Conservation (phyloP, 2,329 filamentous ascomycete genomes). For the Penicillium paneum region DNA sequence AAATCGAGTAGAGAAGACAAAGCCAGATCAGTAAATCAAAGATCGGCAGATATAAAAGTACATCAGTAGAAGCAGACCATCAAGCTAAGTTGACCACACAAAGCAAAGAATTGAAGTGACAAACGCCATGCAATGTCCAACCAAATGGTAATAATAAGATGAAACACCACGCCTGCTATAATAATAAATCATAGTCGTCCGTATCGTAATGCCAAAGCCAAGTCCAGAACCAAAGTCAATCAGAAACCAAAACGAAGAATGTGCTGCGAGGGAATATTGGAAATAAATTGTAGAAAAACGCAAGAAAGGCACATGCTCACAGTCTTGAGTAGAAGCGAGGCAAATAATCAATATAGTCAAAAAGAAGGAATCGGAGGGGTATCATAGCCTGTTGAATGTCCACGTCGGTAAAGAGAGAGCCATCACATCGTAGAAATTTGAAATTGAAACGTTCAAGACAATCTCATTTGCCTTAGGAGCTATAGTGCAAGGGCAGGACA, state of each 20-base stretch:
- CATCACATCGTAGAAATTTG: not conserved
- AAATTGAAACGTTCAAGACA: conserved; percentile 2
- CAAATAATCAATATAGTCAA: not conserved
- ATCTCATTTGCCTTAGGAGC: not conserved
- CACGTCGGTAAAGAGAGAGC: conserved; percentile 11
- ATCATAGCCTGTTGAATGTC: conserved; percentile 29
- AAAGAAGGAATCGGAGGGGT: conserved; percentile 25
- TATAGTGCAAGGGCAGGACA: not conserved
- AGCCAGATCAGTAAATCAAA: not conserved
- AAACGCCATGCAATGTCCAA: not conserved
- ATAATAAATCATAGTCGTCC: conserved; percentile 12
- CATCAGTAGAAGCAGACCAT: not conserved
- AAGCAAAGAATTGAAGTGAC: conserved; percentile 8
- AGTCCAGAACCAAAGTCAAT: not conserved
- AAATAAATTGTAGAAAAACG: not conserved
- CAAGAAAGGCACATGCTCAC: not conserved
- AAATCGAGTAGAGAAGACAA: not conserved
- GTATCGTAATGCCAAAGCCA: conserved; percentile 4
- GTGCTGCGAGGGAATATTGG: conserved; percentile 3
- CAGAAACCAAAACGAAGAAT: not conserved
- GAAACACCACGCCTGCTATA: conserved; percentile 16
- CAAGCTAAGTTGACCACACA: conserved; percentile 2
- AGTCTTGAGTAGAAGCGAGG: not conserved
- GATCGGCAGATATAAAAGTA: conserved; percentile 1
- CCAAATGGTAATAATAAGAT: not conserved